Conservation (phyloP, 345 rosid genomes). For the Orychophragmus violaceus region DNA sequence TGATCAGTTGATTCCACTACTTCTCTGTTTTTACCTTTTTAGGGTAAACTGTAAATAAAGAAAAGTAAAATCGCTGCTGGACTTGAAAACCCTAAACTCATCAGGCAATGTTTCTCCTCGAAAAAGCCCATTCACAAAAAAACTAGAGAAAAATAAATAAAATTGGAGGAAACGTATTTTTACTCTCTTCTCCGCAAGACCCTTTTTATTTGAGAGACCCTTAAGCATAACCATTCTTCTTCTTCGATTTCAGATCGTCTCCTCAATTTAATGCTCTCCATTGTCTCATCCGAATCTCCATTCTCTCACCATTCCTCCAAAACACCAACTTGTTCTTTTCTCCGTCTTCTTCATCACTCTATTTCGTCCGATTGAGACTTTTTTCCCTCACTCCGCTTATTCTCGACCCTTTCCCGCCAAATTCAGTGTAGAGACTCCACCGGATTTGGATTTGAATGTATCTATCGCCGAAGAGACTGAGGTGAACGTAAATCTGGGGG, state of each 20-base stretch:
- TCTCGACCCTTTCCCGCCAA: not conserved
- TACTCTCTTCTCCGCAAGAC: slow-evolving; percentile 6
- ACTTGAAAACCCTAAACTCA: slow-evolving; percentile 1
- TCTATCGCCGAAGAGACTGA: not conserved
- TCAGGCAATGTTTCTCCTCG: not conserved
- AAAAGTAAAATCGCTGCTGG: not conserved
- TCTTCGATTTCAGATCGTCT: slow-evolving; percentile 31
- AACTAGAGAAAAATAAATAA: not conserved
- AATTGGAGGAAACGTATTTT: slow-evolving; percentile 11
- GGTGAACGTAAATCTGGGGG: slow-evolving; percentile 46
- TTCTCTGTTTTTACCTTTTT: not conserved
- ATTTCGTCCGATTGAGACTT: slow-evolving; percentile 6
- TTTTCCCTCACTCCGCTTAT: not conserved
- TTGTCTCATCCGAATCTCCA: slow-evolving; percentile 3
- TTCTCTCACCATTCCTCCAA: not conserved
- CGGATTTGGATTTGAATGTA: slow-evolving; percentile 36
- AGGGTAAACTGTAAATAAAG: not conserved
- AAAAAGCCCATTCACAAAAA: not conserved
- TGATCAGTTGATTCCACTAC: not conserved
- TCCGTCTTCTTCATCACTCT: slow-evolving; percentile 9
- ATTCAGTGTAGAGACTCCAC: not conserved
- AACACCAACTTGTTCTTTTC: not conserved
- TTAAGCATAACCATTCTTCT: not conserved
- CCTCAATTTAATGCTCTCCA: not conserved
- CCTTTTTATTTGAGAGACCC: not conserved